A percentile compares a stretch with the other conserved stretches of the same genome.
phyloP scores from a whole-genome alignment of 371 early-diverging fungal species.

The Mortierella sp. region DNA sequence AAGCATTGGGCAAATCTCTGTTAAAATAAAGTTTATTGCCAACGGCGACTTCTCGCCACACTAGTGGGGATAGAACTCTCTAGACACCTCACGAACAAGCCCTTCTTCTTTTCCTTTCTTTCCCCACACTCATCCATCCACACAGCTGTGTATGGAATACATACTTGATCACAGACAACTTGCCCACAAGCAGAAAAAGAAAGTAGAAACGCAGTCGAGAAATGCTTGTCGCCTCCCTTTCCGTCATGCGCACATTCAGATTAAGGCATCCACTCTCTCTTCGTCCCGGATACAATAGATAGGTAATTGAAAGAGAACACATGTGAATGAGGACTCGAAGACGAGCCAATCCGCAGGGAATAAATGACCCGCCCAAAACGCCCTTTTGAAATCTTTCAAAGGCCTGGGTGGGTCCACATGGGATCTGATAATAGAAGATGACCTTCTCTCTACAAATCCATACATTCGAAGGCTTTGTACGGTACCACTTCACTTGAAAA shows the following conservation, averaged over 20 bases:
- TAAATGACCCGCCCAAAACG: neutral
- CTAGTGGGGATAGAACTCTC: neutral
- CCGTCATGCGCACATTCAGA: neutral
- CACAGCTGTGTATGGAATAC: too few relatives aligned
- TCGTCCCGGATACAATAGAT: neutral
- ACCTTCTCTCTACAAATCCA: neutral
- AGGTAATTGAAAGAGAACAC: neutral
- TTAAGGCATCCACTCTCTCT: neutral
- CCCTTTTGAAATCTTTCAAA: neutral
- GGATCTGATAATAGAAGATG: neutral
- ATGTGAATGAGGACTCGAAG: too few relatives aligned
- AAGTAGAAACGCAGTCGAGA: too few relatives aligned
- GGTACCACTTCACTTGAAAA: neutral
- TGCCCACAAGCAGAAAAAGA: too few relatives aligned
- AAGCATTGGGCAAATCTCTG: neutral
- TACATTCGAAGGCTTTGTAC: neutral
- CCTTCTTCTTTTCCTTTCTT: neutral
- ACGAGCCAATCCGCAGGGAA: too few relatives aligned
- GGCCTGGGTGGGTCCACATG: neutral
- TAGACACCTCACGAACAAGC: neutral
- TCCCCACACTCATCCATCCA: neutral
- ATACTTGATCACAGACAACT: too few relatives aligned
- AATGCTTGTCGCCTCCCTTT: too few relatives aligned
- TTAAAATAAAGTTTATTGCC: neutral
- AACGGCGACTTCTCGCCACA: neutral